Percentiles rank a stretch among this genome's conserved stretches.
These are phyloP conservation scores for Phanerochaete carnosa DNA, from an alignment of 768 basidiomycete genomes.

Conservation along the genomic window DNA sequence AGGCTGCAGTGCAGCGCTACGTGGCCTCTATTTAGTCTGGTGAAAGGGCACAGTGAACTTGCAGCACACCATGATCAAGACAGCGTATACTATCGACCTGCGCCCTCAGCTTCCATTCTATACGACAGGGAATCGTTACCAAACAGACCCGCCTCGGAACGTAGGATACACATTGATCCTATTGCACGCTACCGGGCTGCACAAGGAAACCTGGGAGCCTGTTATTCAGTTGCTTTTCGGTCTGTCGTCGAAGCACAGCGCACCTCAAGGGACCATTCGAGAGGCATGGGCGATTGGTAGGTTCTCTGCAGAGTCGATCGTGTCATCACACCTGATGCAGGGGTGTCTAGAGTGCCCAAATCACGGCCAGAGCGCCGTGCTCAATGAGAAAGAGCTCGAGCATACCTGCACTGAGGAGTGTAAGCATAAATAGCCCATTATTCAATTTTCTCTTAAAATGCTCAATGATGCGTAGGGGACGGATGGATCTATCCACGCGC, in stretches of 20 bases:
- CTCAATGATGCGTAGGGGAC: background rate
- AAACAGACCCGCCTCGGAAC: constrained; percentile 21
- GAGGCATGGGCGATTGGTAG: background rate
- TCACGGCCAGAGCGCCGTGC: constrained; percentile 47
- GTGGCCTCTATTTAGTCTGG: no score
- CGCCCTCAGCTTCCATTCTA: constrained; percentile 46
- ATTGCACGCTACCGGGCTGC: constrained; percentile 51
- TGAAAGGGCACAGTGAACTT: no score
- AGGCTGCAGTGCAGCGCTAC: no score
- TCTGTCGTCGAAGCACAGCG: background rate
- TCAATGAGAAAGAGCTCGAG: constrained; percentile 43
- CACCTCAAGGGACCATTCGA: background rate
- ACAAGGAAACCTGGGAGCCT: constrained; percentile 59
- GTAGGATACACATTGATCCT: constrained; percentile 44
- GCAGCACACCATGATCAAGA: background rate
- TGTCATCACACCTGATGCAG: background rate
- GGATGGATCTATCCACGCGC: constrained; percentile 52
- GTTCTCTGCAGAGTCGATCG: constrained; percentile 20
- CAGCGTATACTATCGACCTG: constrained; percentile 44
- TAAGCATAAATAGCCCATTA: constrained; percentile 30
- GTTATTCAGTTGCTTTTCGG: constrained; percentile 42
- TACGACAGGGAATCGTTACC: constrained; percentile 45
- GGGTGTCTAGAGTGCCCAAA: constrained; percentile 46
- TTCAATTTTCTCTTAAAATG: background rate
- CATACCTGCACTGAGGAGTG: constrained; percentile 40